Percentiles rank a stretch among this genome's conserved stretches.
These are phyloP conservation scores for Primulina huaijiensis DNA, from an alignment of 257 asterid genomes.

Conservation along the genomic window DNA sequence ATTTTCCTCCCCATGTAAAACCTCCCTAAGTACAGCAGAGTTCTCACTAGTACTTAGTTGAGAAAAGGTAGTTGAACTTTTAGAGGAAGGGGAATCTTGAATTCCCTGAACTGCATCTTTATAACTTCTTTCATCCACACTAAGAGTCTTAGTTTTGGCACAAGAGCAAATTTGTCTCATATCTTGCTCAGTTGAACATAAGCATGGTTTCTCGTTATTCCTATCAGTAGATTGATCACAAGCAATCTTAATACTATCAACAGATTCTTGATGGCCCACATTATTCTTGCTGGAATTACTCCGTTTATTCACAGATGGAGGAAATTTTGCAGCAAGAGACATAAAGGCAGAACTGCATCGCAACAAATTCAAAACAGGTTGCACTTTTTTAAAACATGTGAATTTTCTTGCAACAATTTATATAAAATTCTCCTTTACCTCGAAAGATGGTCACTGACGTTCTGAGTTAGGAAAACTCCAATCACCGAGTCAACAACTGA, in stretches of 20 bases:
- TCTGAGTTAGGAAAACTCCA: conserved; percentile 66
- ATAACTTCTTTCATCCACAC: too few relatives aligned
- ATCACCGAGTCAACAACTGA: conserved; percentile 53
- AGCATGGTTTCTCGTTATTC: background rate
- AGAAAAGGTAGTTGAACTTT: background rate
- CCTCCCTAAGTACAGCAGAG: too few relatives aligned
- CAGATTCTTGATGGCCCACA: background rate
- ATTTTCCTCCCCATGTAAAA: too few relatives aligned
- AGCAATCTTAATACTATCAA: background rate
- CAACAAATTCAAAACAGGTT: background rate
- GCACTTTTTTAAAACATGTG: background rate
- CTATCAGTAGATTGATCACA: background rate
- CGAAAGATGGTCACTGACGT: conserved; percentile 47
- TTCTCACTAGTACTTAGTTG: background rate
- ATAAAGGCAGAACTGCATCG: conserved; percentile 52
- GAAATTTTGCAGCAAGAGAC: conserved; percentile 44
- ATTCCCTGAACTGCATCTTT: background rate
- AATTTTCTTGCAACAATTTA: background rate
- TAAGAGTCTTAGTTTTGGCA: background rate
- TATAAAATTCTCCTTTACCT: conserved; percentile 39
- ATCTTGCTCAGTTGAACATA: background rate
- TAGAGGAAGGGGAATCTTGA: background rate
- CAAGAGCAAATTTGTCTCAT: background rate
- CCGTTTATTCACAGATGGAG: conserved; percentile 24
- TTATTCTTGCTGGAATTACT: background rate